Percentiles rank a stretch among this genome's conserved stretches.
Conservation (phyloP, 2,329 filamentous ascomycete genomes). For the Laburnicola sp. region DNA sequence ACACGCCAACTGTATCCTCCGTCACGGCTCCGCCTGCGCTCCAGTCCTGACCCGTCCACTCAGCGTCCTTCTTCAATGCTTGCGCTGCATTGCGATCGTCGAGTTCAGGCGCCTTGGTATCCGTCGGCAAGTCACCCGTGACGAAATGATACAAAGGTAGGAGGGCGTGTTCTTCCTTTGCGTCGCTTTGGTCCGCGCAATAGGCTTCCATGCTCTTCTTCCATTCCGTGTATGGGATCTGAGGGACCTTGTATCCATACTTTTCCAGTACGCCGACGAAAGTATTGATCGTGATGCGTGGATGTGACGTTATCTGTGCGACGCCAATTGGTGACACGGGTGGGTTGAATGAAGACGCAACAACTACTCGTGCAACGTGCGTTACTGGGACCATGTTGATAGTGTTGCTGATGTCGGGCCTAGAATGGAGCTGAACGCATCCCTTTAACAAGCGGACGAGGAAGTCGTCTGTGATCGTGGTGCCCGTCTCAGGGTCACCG, state of each 20-base stretch:
- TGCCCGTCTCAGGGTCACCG: constrained; percentile 70
- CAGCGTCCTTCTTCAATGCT: constrained; percentile 65
- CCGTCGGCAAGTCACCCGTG: constrained; percentile 68
- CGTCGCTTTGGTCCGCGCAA: constrained; percentile 59
- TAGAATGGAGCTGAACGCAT: constrained; percentile 73
- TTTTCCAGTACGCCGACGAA: constrained; percentile 70
- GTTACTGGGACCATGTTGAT: constrained; percentile 88
- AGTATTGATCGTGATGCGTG: constrained; percentile 75
- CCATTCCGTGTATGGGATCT: constrained; percentile 71
- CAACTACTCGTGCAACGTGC: constrained; percentile 79
- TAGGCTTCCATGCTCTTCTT: constrained; percentile 67
- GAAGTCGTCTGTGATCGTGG: constrained; percentile 84
- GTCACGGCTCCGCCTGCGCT: constrained; percentile 61
- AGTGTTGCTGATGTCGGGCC: constrained; percentile 80
- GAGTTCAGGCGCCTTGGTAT: constrained; percentile 72
- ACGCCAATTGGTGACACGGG: constrained; percentile 61
- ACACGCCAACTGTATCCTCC: constrained; percentile 64
- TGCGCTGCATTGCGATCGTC: constrained; percentile 70
- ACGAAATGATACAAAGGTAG: constrained; percentile 73
- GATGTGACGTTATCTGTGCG: constrained; percentile 77
- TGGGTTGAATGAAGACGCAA: constrained; percentile 71
- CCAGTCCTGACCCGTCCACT: constrained; percentile 62
- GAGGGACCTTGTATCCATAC: constrained; percentile 72
- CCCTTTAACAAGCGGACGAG: constrained; percentile 84
- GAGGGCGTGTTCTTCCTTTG: constrained; percentile 70